These are phyloP conservation scores for Stephanodiscus triporus DNA, from an alignment of 108 stramenopile genomes.

Conservation along the genomic window DNA sequence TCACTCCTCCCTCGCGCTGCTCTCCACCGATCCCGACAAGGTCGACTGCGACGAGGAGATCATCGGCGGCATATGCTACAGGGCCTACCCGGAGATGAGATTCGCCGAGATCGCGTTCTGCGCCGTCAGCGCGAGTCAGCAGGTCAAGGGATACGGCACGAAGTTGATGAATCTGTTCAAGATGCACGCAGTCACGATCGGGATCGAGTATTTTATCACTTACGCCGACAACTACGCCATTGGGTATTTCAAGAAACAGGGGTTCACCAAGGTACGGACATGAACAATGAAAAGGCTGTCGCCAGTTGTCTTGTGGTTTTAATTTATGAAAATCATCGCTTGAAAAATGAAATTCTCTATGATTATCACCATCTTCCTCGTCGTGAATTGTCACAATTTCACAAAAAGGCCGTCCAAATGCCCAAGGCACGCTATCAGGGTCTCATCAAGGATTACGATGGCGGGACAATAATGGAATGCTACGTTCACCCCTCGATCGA, in stretches of 20 bases:
- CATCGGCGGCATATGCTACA: slow-evolving; percentile 97
- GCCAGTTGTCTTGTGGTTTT: background rate
- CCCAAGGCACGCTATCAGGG: slow-evolving; percentile 86
- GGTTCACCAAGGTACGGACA: slow-evolving; percentile 75
- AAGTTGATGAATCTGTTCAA: slow-evolving; percentile 98
- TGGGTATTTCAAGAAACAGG: slow-evolving; percentile 98
- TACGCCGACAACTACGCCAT: slow-evolving; percentile 99
- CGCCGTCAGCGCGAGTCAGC: slow-evolving; percentile 92
- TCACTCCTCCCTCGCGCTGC: slow-evolving; percentile 88
- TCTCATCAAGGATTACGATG: slow-evolving; percentile 99
- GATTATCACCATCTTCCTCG: too few relatives aligned
- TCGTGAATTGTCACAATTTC: background rate
- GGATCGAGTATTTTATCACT: slow-evolving; percentile 96
- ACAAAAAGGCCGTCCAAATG: slow-evolving; percentile 69
- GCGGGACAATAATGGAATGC: slow-evolving; percentile 99
- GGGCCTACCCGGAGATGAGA: slow-evolving; percentile 90
- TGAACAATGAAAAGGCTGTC: too few relatives aligned
- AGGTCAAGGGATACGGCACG: slow-evolving; percentile 96
- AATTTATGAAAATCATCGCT: slow-evolving; percentile 4
- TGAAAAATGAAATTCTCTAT: too few relatives aligned
- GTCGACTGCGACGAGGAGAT: slow-evolving; percentile 85
- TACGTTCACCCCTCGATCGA: slow-evolving; percentile 95
- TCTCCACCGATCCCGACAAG: slow-evolving; percentile 65
- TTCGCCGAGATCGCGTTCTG: slow-evolving; percentile 99
- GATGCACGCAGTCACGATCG: slow-evolving; percentile 79